phyloP scores from a whole-genome alignment of 148 eudicot species.

The Rhododendron williamsianum region DNA sequence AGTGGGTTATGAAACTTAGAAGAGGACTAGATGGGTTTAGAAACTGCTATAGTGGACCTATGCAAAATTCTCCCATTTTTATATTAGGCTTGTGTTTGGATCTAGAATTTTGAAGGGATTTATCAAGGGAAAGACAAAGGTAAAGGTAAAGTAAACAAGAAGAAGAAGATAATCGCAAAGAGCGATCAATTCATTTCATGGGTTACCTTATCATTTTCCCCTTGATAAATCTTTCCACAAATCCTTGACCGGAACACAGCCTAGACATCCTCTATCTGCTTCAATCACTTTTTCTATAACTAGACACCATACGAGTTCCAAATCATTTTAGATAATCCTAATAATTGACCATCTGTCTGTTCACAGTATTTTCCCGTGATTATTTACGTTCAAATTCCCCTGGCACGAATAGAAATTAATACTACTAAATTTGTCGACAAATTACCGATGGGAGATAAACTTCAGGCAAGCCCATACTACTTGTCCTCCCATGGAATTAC shows the following conservation, averaged over 20 bases:
- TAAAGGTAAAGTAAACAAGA: not conserved
- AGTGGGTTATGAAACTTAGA: too few relatives aligned
- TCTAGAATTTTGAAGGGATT: not conserved
- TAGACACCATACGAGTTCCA: not conserved
- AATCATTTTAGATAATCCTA: not conserved
- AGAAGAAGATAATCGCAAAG: not conserved
- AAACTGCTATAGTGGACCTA: too few relatives aligned
- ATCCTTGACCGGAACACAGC: not conserved
- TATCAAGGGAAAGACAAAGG: not conserved
- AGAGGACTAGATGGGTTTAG: too few relatives aligned
- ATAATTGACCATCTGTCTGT: not conserved
- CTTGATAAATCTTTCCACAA: not conserved
- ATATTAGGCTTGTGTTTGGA: not conserved
- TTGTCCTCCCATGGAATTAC: slow-evolving; percentile 76
- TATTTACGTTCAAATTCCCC: not conserved
- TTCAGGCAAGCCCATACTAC: slow-evolving; percentile 57
- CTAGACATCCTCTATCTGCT: too few relatives aligned
- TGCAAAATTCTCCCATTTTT: too few relatives aligned
- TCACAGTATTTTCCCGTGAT: not conserved
- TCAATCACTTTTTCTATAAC: not conserved
- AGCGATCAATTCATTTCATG: not conserved
- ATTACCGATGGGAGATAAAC: slow-evolving; percentile 64
- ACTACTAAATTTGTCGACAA: not conserved
- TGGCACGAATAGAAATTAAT: not conserved
- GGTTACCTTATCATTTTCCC: not conserved